Evolutionary conservation across 371 early-diverging fungal genomes (phyloP).

Genomic region (Syncephalastrum monosporum): DNA sequence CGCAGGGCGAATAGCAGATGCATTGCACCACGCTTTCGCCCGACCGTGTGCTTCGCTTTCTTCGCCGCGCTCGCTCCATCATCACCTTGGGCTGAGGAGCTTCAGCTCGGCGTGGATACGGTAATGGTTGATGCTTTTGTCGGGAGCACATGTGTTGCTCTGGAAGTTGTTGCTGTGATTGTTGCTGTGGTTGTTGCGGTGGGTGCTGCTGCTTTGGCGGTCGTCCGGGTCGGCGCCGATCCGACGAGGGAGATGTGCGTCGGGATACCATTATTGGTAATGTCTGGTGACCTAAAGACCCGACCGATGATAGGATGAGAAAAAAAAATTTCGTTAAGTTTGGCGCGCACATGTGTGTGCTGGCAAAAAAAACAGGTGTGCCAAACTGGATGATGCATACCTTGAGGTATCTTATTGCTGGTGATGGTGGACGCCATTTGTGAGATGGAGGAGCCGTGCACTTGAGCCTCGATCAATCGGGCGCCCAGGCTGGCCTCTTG

Average conservation of each 20-base stretch:
- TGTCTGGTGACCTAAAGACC: too few relatives aligned
- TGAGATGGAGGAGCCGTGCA: conserved; percentile 15
- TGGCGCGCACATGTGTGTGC: background rate
- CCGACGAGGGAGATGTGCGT: conserved; percentile 8
- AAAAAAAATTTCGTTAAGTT: conserved; percentile 9
- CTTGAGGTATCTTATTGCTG: background rate
- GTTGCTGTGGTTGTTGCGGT: background rate
- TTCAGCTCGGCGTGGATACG: background rate
- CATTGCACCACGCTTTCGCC: conserved; percentile 35
- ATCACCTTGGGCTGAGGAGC: background rate
- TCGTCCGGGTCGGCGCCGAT: conserved; percentile 16
- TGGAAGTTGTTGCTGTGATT: conserved; percentile 1
- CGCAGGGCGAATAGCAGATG: conserved; percentile 50
- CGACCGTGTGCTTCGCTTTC: conserved; percentile 10
- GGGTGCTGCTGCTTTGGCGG: conserved; percentile 1
- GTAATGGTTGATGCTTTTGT: background rate
- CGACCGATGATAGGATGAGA: background rate
- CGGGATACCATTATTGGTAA: conserved; percentile 7
- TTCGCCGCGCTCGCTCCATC: conserved; percentile 9
- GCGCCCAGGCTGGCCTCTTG: conserved; percentile 17
- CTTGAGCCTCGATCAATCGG: conserved; percentile 29
- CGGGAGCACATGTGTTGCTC: background rate
- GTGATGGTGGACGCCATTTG: conserved; percentile 8
- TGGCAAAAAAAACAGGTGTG: background rate
- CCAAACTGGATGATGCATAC: too few relatives aligned